Evolutionary conservation across 768 basidiomycete species (phyloP), one percentile per base, ranked within the genome.

Genomic region (Boletellus ananiceps): DNA sequence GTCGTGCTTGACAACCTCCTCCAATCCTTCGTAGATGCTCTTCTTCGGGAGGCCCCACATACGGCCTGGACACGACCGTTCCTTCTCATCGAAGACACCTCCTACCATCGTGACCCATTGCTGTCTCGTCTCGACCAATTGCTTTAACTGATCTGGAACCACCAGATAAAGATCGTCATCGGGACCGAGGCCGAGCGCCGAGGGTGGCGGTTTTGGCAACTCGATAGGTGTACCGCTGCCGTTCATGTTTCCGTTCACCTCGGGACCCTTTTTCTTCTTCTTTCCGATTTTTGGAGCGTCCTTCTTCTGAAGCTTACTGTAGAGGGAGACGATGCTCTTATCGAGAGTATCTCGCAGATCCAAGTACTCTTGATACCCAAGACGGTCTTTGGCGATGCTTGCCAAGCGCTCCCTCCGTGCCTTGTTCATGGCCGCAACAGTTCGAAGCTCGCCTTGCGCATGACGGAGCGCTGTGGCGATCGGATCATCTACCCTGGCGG

Each of bases 301-400:
- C 66, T 87, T 91, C 73, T 88, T 86, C 73, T 90, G 86, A 40
- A 93, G 75, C 67, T 88, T 92, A 45, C 79, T 63, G 71, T 86
- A 96, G 9, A 84, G 73, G 15, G 71, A 74, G 40, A 78, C 73
- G 63, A 97, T 90, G 57, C 84, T 83, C 72, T 82, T 86, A 74
- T 98, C 94, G 42, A 98, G 79, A 4, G 85, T 76, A 54, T 95
- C 93, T 15, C 93, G 82, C 8, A 81, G 67, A 27, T 90, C 87
- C 49, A 90, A 69, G 70, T 95, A 98, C 61, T 98, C 95, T 60
- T 92, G 89, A 63, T 92, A 90, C 6, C 85, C 93, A 15, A 98
- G 77, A 18, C 93, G 81, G 60, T 93, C 90, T 51, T 85, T 82
- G 25, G 93, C 93, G 52, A 93, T 79, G 13, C 75, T 72, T 13